These are phyloP conservation scores for Dothideomycetes sp. DNA, from an alignment of 2,329 filamentous ascomycete genomes.

Conservation along the genomic window DNA sequence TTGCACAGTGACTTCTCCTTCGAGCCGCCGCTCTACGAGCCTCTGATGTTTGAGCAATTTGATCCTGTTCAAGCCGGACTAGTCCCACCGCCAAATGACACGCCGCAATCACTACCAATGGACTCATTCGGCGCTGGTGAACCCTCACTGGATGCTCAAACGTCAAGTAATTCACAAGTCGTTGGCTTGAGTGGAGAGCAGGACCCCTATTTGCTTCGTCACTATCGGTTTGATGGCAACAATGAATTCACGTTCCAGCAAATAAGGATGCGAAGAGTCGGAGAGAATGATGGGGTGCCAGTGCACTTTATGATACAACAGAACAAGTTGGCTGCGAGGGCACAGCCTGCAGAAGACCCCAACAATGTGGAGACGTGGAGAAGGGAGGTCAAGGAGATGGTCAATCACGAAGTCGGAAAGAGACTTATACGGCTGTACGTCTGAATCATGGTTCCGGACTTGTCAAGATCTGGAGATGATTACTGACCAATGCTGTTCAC, in stretches of 20 bases:
- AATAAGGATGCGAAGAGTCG: conserved; percentile 17
- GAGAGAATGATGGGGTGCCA: conserved; percentile 15
- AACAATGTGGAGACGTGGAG: conserved; percentile 17
- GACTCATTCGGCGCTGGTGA: conserved; percentile 15
- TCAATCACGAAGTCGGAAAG: conserved; percentile 21
- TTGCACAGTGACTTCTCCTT: conserved; percentile 5
- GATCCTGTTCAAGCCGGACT: conserved; percentile 7
- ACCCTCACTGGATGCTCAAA: conserved; percentile 20
- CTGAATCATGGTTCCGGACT: too few species aligned
- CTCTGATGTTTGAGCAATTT: conserved; percentile 8
- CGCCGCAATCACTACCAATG: conserved; percentile 2
- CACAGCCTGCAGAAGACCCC: conserved; percentile 20
- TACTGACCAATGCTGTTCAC: not conserved
- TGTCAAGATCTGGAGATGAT: not conserved
- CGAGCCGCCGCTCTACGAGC: conserved; percentile 5
- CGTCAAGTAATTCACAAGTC: conserved; percentile 20
- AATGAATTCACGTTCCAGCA: conserved; percentile 22
- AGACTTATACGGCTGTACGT: conserved; percentile 26
- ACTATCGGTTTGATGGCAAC: conserved; percentile 22
- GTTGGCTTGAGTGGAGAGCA: conserved; percentile 22
- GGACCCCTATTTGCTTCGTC: conserved; percentile 22
- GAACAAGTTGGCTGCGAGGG: conserved; percentile 22
- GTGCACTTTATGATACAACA: conserved; percentile 25
- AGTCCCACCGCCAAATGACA: not conserved
- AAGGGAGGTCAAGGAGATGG: conserved; percentile 20